Base-by-base conservation (phyloP, 2,329 filamentous ascomycete genomes). In the Botrytis byssoidea region DNA sequence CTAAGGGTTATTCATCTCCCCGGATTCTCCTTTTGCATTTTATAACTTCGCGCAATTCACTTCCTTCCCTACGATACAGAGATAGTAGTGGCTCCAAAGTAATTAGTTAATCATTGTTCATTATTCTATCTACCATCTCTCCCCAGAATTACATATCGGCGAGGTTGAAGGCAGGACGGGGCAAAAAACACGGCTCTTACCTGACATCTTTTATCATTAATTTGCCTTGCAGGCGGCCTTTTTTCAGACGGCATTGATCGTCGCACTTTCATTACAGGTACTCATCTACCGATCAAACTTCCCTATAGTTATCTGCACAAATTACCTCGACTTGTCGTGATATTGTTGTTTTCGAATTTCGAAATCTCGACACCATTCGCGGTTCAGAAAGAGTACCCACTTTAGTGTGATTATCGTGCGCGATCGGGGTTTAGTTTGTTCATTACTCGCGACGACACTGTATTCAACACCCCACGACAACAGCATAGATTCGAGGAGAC, bases 401-500 rank as follows among this genome's bases (percentile, higher is more conserved):
- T 72, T 72, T 68, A 57, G 48, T 57, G 70, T 44, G 63, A 72
- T 67, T 51, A 60, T 72, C 63, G 73, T 74, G 70, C 70, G 70
- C 70, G 70, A 68, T 72, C 70, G 70, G 71, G 75, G 77, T 79
- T 77, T 76, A 78, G 77, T 76, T 77, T 77, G 76, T 77, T 75
- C 72, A 68, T 29, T 66, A 65, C 69, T 76, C 75, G 74, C 77
- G 72, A 77, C 75, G 37, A 68, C 70, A 63, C 59, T 44, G 68
- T 70, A 74, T 46, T 71, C 67, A 63, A 71, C 71, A 68, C 22
- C 69, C 51, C 48, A 70, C 73, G 20, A 72, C 74, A 48, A 74
- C 51, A 18, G 25, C 51, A 37, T 22, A 65, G 18, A 64, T 40
- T 59, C 59, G 60, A 51, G n/a, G 48, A 72, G 46, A 71, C 71